Base-by-base conservation (phyloP, 1,284 basidiomycete species). In the Fomitopsis schrenkii region DNA sequence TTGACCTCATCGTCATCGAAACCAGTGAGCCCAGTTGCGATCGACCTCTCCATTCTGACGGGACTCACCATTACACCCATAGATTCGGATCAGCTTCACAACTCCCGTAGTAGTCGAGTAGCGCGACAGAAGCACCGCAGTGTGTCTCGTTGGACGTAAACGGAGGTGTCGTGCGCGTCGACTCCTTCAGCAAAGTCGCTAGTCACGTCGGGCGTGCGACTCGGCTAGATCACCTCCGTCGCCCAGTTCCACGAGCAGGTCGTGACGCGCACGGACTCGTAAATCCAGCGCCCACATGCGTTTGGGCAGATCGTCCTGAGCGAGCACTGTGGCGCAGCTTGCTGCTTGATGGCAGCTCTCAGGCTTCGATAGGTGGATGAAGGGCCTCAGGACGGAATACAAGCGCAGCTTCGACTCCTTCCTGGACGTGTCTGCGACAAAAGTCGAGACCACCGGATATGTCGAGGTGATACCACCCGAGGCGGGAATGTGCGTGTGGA, bases 401-500 rank as follows among this genome's bases (percentile, higher is more conserved):
- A 73, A 79, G 64, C 68, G 74, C 48, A 75, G 78, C 40, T 73
- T 78, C 36, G 76, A 79, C 64, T 70, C 75, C 69, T 78, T 81
- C 71, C 68, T 80, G 57, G 70, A 71, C 1, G 60, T 70, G 26
- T 77, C 77, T 65, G 61, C 61, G 59, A 61, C 66, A 15, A 72
- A 78, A 56, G 72, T 79, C 46, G 72, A 72, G 10, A 58, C 67
- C 1, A 74, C 71, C 1, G 74, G 72, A 5, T 65, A 70, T 57
- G 76, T 76, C 17, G 68, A 61, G 30, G 70, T 76, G 5, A 68
- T 64, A 5, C 65, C 71, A 1, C 77, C 79, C 19, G 71, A 74
- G 45, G 79, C 76, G 17, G 80, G 79, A 54, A 81, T 81, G 80
- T 81, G 80, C 68, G 69, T 77, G 41, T 79, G 76, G 76, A 71